Percentiles rank a stretch among this genome's conserved stretches.
These are phyloP conservation scores for Paxillus rubicundulus DNA, from an alignment of 768 basidiomycete species.

Conservation along the genomic window DNA sequence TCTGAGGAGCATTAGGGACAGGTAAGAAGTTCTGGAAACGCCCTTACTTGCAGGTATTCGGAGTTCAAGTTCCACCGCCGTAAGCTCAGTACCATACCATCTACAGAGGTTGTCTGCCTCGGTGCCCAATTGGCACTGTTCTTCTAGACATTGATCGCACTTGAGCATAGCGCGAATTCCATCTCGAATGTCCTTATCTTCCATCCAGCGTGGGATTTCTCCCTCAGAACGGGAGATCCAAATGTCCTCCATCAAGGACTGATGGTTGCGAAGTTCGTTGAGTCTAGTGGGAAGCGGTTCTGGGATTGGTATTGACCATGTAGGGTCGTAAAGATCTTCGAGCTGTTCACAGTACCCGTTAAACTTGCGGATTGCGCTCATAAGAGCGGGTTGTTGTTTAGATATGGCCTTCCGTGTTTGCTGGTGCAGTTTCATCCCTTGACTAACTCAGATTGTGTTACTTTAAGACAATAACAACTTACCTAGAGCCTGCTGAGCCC, in stretches of 20 bases:
- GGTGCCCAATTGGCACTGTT: conserved; percentile 19
- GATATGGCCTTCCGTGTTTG: conserved; percentile 27
- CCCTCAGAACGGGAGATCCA: conserved; percentile 28
- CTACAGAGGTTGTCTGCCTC: conserved; percentile 35
- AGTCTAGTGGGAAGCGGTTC: conserved; percentile 31
- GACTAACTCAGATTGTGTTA: not conserved
- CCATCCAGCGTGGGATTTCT: conserved; percentile 31
- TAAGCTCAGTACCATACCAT: conserved; percentile 34
- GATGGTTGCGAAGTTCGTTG: conserved; percentile 5
- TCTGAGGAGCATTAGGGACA: no score
- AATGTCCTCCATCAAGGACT: conserved; percentile 34
- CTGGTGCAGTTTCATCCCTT: conserved; percentile 33
- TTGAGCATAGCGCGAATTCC: conserved; percentile 32
- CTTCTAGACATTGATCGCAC: conserved; percentile 30
- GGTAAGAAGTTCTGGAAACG: not conserved
- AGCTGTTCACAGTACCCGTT: conserved; percentile 28
- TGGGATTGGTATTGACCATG: conserved; percentile 34
- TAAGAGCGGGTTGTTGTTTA: conserved; percentile 25
- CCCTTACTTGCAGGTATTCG: conserved; percentile 5
- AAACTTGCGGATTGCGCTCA: conserved; percentile 26
- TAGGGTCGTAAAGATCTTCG: conserved; percentile 10
- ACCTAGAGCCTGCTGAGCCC: conserved; percentile 24
- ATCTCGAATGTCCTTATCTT: conserved; percentile 29
- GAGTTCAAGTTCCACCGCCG: conserved; percentile 19
- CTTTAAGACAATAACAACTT: not conserved